A percentile compares a stretch with the other conserved stretches of the same genome.
phyloP scores from a whole-genome alignment of 805 yeast species.

The Lipomyces anomalus region DNA sequence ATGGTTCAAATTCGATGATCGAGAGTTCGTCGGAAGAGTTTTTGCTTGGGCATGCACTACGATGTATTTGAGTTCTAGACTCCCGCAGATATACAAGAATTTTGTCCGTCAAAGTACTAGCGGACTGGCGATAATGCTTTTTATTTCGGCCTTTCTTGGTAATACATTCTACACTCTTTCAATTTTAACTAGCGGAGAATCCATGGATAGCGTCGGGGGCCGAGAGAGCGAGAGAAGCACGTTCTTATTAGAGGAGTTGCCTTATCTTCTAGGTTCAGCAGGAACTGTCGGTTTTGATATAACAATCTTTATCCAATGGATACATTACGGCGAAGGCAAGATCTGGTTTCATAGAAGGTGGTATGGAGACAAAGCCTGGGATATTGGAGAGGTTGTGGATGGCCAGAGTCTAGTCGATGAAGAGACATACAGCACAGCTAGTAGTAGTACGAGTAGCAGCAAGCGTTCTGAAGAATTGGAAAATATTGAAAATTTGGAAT shows the following conservation, averaged over 20 bases:
- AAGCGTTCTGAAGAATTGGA: too few relatives aligned
- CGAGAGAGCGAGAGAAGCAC: conserved; percentile 35
- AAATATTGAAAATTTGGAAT: too few relatives aligned
- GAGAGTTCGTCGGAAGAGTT: conserved; percentile 37
- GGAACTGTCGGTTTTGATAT: conserved; percentile 80
- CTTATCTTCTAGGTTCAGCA: conserved; percentile 76
- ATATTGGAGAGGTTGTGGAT: conserved; percentile 6
- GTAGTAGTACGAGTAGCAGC: too few relatives aligned
- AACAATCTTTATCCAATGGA: conserved; percentile 37
- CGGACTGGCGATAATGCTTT: conserved; percentile 76
- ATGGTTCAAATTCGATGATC: conserved; percentile 12
- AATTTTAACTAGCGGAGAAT: conserved; percentile 51
- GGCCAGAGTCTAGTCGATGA: conserved; percentile 3
- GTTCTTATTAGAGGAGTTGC: conserved; percentile 65
- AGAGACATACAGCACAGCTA: too few relatives aligned
- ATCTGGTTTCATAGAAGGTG: conserved; percentile 14
- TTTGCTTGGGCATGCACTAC: conserved; percentile 77
- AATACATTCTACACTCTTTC: conserved; percentile 72
- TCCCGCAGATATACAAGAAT: conserved; percentile 81
- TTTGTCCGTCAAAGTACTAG: conserved; percentile 73
- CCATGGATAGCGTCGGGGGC: conserved; percentile 40
- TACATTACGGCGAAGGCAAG: conserved; percentile 22
- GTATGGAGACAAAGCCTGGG: conserved; percentile 17
- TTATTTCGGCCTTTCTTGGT: conserved; percentile 72
- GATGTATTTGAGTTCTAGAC: conserved; percentile 68